These are phyloP conservation scores for Trichosporon ovoides DNA, from an alignment of 1,284 basidiomycete genomes.

Conservation along the genomic window DNA sequence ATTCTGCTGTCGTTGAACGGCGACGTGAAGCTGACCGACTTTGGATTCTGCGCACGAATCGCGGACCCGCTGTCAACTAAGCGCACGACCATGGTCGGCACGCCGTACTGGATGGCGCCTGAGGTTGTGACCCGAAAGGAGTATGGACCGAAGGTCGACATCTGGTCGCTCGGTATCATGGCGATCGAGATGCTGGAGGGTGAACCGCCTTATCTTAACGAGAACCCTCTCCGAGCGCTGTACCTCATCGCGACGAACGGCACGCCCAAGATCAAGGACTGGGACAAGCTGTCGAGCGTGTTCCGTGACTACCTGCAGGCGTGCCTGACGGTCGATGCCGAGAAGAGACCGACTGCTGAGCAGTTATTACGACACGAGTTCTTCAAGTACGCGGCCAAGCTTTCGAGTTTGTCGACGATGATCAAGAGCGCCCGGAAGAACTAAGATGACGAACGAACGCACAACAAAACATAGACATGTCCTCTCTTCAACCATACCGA, in stretches of 20 bases:
- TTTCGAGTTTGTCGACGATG: slow-evolving; percentile 78
- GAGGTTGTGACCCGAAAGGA: slow-evolving; percentile 98
- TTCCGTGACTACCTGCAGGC: slow-evolving; percentile 87
- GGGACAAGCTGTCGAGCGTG: slow-evolving; percentile 76
- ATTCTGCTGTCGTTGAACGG: slow-evolving; percentile 86
- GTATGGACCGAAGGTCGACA: slow-evolving; percentile 97
- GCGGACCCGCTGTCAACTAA: slow-evolving; percentile 84
- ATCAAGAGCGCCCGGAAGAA: slow-evolving; percentile 85
- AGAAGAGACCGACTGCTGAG: slow-evolving; percentile 82
- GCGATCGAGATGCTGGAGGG: slow-evolving; percentile 99
- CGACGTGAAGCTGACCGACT: slow-evolving; percentile 96
- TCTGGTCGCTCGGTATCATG: slow-evolving; percentile 99
- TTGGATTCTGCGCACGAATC: slow-evolving; percentile 97
- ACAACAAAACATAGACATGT: background rate
- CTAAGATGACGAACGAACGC: too few relatives aligned
- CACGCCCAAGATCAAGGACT: slow-evolving; percentile 94
- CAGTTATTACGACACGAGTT: slow-evolving; percentile 83
- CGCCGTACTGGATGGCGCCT: slow-evolving; percentile 99
- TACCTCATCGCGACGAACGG: slow-evolving; percentile 98
- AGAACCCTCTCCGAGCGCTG: slow-evolving; percentile 90
- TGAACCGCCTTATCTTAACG: slow-evolving; percentile 95
- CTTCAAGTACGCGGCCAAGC: slow-evolving; percentile 78
- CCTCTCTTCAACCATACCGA: background rate
- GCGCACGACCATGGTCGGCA: slow-evolving; percentile 99
- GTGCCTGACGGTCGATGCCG: slow-evolving; percentile 90